phyloP scores from a whole-genome alignment of 1,284 basidiomycete genomes.

The Mycena citricolor region DNA sequence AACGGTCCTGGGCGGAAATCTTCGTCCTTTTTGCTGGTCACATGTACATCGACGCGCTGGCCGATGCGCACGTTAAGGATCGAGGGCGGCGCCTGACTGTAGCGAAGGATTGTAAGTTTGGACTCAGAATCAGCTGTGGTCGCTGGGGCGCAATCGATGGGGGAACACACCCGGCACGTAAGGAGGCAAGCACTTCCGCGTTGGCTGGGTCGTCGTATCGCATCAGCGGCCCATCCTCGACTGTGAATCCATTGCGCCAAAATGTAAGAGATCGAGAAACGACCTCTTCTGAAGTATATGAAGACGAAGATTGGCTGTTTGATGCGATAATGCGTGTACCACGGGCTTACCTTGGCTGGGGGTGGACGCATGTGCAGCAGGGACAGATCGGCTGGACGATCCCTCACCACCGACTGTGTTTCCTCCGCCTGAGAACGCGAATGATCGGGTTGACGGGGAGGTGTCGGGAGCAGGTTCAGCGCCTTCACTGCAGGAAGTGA shows the following conservation, averaged over 20 bases:
- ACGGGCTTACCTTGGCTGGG: constrained; percentile 30
- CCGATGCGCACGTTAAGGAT: constrained; percentile 77
- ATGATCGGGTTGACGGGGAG: constrained; percentile 23
- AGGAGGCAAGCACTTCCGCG: constrained; percentile 70
- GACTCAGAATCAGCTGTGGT: no score
- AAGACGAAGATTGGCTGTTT: constrained; percentile 30
- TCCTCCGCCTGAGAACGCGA: constrained; percentile 68
- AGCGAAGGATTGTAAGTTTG: constrained; percentile 7
- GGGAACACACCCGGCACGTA: constrained; percentile 73
- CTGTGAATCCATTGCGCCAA: constrained; percentile 93
- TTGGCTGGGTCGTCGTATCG: constrained; percentile 84
- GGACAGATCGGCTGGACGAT: constrained; percentile 65
- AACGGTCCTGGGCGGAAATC: constrained; percentile 69
- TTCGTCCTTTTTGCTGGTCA: constrained; percentile 74
- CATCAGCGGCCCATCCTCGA: constrained; percentile 81
- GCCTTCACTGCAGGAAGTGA: constrained; percentile 38
- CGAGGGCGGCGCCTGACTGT: constrained; percentile 74
- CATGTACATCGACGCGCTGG: constrained; percentile 86
- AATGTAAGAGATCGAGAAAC: constrained; percentile 81
- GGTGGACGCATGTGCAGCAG: constrained; percentile 69
- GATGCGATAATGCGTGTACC: no score
- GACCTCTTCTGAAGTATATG: constrained; percentile 43
- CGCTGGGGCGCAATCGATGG: not conserved
- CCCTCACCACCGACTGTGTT: constrained; percentile 89
- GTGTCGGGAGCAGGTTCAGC: constrained; percentile 34